Evolutionary conservation across 2,329 filamentous ascomycete species (phyloP), one percentile per base, ranked within the genome.

Genomic region (Coniochaeta sp.): DNA sequence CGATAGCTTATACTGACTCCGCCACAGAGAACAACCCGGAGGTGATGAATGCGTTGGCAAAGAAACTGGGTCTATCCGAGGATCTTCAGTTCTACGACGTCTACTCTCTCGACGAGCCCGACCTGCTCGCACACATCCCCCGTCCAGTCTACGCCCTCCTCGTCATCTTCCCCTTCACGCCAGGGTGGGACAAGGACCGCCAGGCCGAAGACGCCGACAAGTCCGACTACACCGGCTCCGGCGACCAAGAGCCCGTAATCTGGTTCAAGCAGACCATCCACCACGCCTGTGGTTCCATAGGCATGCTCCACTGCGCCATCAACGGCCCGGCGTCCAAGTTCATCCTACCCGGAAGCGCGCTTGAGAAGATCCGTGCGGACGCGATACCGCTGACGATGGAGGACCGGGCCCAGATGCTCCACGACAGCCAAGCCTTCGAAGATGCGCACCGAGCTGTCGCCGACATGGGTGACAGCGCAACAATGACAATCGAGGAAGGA

Each of bases 211-310:
- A 87, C 67, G 71, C 74, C 30, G 56, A 60, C 31, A 65, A 66
- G 61, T 81, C 81, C 65, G 76, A 82, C 51, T 71, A 72, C 56
- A 53, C 62, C 30, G 62, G 63, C 20, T 56, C 57, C 7, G 68
- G 67, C 2, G 58, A 61, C 5, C 18, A 53, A 18, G 45, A 91
- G 59, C 80, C 86, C 6, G 82, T 91, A 1, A 72, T 89, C 16
- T 95, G 89, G 89, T 94, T 90, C 71, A 85, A 85, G 62, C 89
- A 95, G 67, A 94, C 87, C 0, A 94, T 95, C 60, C 80, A 83
- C 53, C 86, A 94, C 64, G 87, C 89, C 1, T 95, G 89, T 63
- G 89, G 89, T 1, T 77, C 91, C 20, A 90, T 91, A 61, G 89
- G 83, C 0, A 73, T 94, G 5, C 67, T 95, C 8, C 89, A 95